Conservation (phyloP, 306 rosid genomes). For the Ormosia semicastrata region DNA sequence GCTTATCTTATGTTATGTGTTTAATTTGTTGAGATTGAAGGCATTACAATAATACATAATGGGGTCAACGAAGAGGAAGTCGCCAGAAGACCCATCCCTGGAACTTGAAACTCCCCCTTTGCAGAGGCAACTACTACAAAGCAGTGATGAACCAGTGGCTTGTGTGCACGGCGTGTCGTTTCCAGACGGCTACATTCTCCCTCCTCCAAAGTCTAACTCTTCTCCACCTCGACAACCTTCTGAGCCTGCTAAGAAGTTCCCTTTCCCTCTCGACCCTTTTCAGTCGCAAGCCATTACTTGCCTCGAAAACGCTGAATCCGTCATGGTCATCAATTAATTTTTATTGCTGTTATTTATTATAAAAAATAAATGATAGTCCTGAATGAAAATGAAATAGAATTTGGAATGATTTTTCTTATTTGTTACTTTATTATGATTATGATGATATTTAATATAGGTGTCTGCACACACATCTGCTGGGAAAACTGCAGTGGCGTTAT, state of each 20-base stretch:
- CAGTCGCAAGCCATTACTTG: constrained; percentile 79
- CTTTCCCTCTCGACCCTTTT: constrained; percentile 85
- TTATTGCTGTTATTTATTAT: too few species aligned
- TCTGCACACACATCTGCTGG: constrained; percentile 99
- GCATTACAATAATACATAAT: neutral
- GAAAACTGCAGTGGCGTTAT: constrained; percentile 84
- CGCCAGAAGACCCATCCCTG: constrained; percentile 8
- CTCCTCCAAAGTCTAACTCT: constrained; percentile 1
- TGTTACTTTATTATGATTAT: neutral
- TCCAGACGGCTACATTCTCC: constrained; percentile 57
- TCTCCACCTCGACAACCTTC: neutral
- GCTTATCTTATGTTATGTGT: too few species aligned
- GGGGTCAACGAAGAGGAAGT: constrained; percentile 62
- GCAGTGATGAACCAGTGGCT: constrained; percentile 11
- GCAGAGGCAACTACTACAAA: constrained; percentile 19
- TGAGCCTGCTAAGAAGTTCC: constrained; percentile 75
- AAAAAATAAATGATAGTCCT: too few species aligned
- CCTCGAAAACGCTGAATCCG: constrained; percentile 74
- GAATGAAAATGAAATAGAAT: neutral
- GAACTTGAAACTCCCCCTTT: constrained; percentile 9
- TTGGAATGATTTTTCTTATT: constrained; percentile 8
- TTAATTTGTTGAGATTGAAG: too few species aligned
- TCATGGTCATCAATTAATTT: constrained; percentile 50
- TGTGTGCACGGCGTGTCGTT: constrained; percentile 81
- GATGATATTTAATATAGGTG: constrained; percentile 50